A percentile compares a stretch with the other conserved stretches of the same genome.
These are phyloP conservation scores for Magnolia sinica DNA, from an alignment of 164 flowering plant species.

Conservation along the genomic window DNA sequence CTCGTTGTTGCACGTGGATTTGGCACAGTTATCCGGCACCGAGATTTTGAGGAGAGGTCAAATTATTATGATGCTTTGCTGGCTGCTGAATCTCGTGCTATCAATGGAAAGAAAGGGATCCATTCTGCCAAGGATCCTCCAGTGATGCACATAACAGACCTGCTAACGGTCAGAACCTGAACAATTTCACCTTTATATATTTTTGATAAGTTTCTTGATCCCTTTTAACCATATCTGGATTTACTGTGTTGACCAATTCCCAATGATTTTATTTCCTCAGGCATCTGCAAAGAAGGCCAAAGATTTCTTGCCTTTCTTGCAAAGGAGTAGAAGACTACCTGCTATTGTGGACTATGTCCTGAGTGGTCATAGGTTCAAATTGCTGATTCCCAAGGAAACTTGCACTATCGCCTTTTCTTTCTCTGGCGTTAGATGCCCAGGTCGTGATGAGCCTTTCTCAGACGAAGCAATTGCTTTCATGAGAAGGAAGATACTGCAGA, in stretches of 20 bases:
- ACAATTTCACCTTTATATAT: background rate
- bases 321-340: slow-evolving; percentile 66
- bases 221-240: background rate
- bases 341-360: slow-evolving; percentile 96
- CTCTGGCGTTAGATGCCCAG: slow-evolving; percentile 98
- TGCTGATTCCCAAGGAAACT: slow-evolving; percentile 87
- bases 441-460: slow-evolving; percentile 84
- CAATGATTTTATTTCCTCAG: slow-evolving; percentile 26
- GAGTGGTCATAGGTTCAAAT: slow-evolving; percentile 95
- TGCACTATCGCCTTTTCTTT: slow-evolving; percentile 94
- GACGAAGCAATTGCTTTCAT: slow-evolving; percentile 94
- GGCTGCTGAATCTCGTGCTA: slow-evolving; percentile 88
- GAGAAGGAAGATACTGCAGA: slow-evolving; percentile 94
- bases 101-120: slow-evolving; percentile 73
- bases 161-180: slow-evolving; percentile 51
- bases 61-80: slow-evolving; percentile 87
- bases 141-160: slow-evolving; percentile 76
- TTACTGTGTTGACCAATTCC: background rate
- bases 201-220: background rate
- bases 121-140: slow-evolving; percentile 89
- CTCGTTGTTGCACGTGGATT: slow-evolving; percentile 78
- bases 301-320: slow-evolving; percentile 88
- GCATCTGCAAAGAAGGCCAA: slow-evolving; percentile 77
- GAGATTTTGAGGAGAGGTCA: slow-evolving; percentile 97
- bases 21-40: slow-evolving; percentile 77